Evolutionary conservation across 139 green algal genomes (phyloP).

Genomic region (Volvox africanus): DNA sequence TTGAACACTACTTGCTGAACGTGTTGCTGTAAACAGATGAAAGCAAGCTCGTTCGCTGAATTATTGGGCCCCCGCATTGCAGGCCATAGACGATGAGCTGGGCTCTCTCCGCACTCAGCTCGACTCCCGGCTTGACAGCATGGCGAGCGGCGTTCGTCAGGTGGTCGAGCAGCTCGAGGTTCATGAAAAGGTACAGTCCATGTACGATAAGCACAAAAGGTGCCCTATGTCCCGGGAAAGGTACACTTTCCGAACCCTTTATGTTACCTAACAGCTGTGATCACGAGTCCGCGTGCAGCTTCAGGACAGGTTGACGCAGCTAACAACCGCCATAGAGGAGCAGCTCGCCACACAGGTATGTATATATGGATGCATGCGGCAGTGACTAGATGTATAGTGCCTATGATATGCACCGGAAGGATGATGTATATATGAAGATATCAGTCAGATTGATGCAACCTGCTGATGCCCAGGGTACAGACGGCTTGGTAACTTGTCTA

Average conservation of each 20-base stretch:
- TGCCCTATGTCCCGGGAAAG: too few relatives aligned
- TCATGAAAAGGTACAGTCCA: conserved; percentile 23
- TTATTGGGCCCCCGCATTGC: too few relatives aligned
- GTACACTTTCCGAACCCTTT: not conserved
- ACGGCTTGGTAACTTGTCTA: not conserved
- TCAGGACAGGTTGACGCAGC: conserved; percentile 6
- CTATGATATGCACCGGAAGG: too few relatives aligned
- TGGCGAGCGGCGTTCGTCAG: conserved; percentile 23
- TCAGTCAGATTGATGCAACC: not conserved
- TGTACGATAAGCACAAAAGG: too few relatives aligned
- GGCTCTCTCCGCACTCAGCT: conserved; percentile 8
- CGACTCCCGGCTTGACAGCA: not conserved
- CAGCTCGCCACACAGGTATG: conserved; percentile 36
- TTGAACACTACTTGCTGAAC: too few relatives aligned
- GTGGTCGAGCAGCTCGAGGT: conserved; percentile 31
- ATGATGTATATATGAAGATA: too few relatives aligned
- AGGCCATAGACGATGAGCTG: conserved; percentile 45
- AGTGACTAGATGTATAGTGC: too few relatives aligned
- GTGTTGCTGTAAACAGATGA: too few relatives aligned
- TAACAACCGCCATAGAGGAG: conserved; percentile 29
- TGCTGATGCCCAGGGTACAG: not conserved
- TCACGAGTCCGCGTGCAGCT: conserved; percentile 6
- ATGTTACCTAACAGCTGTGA: not conserved
- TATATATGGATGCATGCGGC: not conserved
- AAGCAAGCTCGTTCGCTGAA: too few relatives aligned